Base-by-base conservation (phyloP, 495 filamentous ascomycete genomes). In the Talaromyces stipitatus region DNA sequence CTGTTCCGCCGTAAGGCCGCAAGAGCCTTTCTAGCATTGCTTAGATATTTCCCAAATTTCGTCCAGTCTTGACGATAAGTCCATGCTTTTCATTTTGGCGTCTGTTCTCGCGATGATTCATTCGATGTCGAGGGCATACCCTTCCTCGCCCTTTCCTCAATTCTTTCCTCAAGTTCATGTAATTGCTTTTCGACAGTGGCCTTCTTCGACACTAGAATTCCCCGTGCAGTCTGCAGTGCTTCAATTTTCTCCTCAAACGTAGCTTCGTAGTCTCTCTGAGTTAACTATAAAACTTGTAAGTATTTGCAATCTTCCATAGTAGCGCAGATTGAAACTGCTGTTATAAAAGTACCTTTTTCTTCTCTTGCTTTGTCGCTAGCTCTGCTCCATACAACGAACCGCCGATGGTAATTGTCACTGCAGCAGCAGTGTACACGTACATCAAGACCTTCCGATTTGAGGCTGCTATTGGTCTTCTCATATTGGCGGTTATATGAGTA, bases 141-240 rank as follows among this genome's bases (percentile, higher is more conserved):
- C 6, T 46, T 43, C 12, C 36, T 20, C 18, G 47, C 30, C 60
- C 69, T 71, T 50, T 71, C 70, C 50, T 71, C 65, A 48, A 78
- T 68, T 50, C 70, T 73, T 12, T 66, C 64, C 55, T 83, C 77
- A 32, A 85, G 29, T 38, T 80, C 72, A 2, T 65, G 69, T 26
- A 87, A 78, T 68, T 86, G 85, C 46, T 66, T 73, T 63, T 86
- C 80, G 33, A 87, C 62, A 33, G 73, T 75, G 11, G 67, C 64
- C 64, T 74, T 81, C 63, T 81, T 82, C 5, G 66, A 62, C 3
- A 79, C 61, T 16, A 86, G 61, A 29, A 70, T 72, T 4, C 73
- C 65, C 22, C 79, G 76, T 56, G 72, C 69, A 30, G 58, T 59
- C 56, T 80, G 78, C 7, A 88, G 71, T 47, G 74, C 68, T 22